Conservation (phyloP, 2,329 filamentous ascomycete genomes). For the Fusarium cyanostomum region DNA sequence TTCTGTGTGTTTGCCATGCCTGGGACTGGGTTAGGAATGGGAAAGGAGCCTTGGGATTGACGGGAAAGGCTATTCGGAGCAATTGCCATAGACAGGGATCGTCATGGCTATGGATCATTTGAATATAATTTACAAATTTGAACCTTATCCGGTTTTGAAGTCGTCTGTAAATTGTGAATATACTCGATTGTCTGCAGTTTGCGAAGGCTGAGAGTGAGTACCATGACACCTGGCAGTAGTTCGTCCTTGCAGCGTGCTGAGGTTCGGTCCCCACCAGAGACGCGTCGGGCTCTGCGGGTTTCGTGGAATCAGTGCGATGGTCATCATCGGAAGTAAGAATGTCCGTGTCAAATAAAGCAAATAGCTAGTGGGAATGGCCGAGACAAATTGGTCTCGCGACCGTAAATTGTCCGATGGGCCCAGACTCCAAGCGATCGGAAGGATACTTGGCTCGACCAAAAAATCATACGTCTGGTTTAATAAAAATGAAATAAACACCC, state of each 20-base stretch:
- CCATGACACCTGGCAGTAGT: background rate
- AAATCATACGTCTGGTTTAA: no score
- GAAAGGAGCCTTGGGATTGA: constrained; percentile 32
- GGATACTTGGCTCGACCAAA: no score
- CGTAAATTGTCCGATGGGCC: background rate
- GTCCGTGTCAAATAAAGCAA: background rate
- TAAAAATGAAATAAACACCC: no score
- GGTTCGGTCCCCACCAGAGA: background rate
- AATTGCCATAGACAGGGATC: constrained; percentile 34
- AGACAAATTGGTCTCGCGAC: background rate
- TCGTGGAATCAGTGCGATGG: constrained; percentile 13
- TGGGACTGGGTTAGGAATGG: constrained; percentile 32
- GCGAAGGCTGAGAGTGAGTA: background rate
- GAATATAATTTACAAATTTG: constrained; percentile 23
- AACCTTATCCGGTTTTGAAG: background rate
- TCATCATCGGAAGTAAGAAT: constrained; percentile 1
- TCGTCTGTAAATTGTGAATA: background rate
- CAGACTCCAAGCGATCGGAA: background rate
- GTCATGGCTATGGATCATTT: constrained; percentile 37
- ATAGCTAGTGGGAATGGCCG: background rate
- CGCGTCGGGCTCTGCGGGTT: constrained; percentile 11
- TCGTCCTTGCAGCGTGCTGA: background rate
- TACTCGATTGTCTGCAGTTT: background rate
- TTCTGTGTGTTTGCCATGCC: constrained; percentile 41
- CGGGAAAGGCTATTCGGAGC: constrained; percentile 32